phyloP scores from a whole-genome alignment of 164 flowering plant species.

The Chimonanthus salicifolius region DNA sequence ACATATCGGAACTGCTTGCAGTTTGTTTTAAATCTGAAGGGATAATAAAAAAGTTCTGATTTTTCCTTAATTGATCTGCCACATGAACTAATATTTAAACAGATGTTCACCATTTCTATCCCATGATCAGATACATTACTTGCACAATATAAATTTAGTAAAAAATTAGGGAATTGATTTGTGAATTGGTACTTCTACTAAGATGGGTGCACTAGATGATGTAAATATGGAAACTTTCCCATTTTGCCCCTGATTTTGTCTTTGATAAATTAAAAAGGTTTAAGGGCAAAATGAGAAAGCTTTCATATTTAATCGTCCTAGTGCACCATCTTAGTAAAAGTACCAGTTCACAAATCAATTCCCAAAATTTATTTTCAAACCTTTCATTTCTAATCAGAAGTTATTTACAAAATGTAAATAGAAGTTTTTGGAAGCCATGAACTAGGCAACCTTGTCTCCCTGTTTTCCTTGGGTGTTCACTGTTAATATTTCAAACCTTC shows the following conservation, averaged over 20 bases:
- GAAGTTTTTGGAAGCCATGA: not conserved
- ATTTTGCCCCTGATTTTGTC: too few species aligned
- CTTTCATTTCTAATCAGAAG: not conserved
- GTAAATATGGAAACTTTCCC: too few species aligned
- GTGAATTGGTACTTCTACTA: too few species aligned
- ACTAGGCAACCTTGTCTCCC: not conserved
- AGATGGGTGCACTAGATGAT: too few species aligned
- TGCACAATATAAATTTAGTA: not conserved
- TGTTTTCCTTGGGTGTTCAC: not conserved
- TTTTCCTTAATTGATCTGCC: not conserved
- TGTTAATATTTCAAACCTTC: not conserved
- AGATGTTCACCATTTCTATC: not conserved
- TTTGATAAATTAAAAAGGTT: too few species aligned
- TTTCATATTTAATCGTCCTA: too few species aligned
- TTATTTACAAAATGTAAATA: too few species aligned
- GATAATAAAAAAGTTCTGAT: not conserved
- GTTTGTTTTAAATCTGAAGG: not conserved
- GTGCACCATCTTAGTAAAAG: too few species aligned
- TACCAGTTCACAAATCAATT: too few species aligned
- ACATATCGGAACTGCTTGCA: not conserved
- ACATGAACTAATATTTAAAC: not conserved
- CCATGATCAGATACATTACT: not conserved
- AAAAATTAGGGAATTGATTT: too few species aligned
- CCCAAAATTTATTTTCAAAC: not conserved
- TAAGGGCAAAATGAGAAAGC: too few species aligned